Evolutionary conservation across 495 filamentous ascomycete species (phyloP), one percentile per base, ranked within the genome.

Genomic region (Lasiosphaeria miniovina): DNA sequence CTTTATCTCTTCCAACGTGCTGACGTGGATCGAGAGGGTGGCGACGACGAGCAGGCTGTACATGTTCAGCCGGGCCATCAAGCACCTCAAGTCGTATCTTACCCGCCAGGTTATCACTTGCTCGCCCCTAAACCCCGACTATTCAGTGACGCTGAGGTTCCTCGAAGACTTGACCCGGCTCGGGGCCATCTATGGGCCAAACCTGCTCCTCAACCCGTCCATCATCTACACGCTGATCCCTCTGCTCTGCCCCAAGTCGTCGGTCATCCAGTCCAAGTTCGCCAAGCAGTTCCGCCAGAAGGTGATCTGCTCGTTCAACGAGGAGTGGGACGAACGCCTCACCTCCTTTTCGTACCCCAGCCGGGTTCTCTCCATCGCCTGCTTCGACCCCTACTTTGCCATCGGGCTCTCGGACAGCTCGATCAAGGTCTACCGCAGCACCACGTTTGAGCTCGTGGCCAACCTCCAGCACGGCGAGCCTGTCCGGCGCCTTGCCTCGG

Each of bases 261-360:
- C 61, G 36, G 59, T 60, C 15, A 60, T 69, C 10, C 54, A 66
- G 33, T 59, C 58, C 48, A 49, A 52, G 35, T 66, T 66, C 45
- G 59, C 36, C 4, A 61, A 55, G 15, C 55, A 52, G 24, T 55
- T 57, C 36, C 60, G 45, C 32, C 64, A 66, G 31, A 63, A 61
- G 43, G 54, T 68, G 0, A 54, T 65, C 4, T 57, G 66, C 53
- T 24, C 43, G 0, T 58, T 60, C 15, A 61, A 68, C 24, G 41
- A 59, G 31, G 58, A 61, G 14, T 68, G 66, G 66, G 66, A 68
- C 34, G 66, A 68, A 31, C 54, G 66, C 40, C 34, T 64, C 34
- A 53, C 60, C 10, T 68, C 55, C 1, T 52, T 65, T 14, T 35
- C 36, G 9, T 63, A 59, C 34, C 15, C 36, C 2, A 40, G 43